Conservation (phyloP, 306 rosid species). For the Trichosanthes cucumerina region DNA sequence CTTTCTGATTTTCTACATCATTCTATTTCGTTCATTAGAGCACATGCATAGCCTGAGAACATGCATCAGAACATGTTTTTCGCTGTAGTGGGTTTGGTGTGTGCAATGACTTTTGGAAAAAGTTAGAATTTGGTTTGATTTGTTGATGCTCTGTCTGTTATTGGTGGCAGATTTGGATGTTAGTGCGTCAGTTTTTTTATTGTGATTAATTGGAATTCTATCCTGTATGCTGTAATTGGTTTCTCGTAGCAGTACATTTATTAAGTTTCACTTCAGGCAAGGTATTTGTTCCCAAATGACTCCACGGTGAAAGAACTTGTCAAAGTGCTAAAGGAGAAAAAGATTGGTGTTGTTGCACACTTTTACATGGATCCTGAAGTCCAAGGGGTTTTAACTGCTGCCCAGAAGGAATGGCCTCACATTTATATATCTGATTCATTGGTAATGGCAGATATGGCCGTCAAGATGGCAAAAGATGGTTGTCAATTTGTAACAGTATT, state of each 20-base stretch:
- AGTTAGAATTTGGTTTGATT: not conserved
- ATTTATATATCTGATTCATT: slow-evolving; percentile 90
- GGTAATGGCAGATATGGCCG: slow-evolving; percentile 95
- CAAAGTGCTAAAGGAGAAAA: slow-evolving; percentile 61
- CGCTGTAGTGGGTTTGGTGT: not conserved
- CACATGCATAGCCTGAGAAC: not conserved
- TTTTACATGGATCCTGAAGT: slow-evolving; percentile 99
- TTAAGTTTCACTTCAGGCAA: slow-evolving; percentile 56
- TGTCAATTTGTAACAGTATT: slow-evolving; percentile 74
- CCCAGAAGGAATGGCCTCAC: slow-evolving; percentile 95
- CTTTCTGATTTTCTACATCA: not conserved
- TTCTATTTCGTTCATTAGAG: not conserved
- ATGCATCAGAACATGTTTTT: not conserved
- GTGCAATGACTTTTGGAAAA: not conserved
- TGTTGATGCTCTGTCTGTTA: not conserved
- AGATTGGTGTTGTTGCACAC: slow-evolving; percentile 91
- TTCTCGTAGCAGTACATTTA: not conserved
- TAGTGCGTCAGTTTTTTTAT: not conserved
- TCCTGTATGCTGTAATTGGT: not conserved
- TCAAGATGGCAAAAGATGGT: slow-evolving; percentile 81
- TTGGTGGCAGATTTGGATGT: not conserved
- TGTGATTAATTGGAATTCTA: not conserved
- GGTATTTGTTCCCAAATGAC: slow-evolving; percentile 60
- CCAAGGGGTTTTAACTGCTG: slow-evolving; percentile 87
- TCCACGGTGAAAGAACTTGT: slow-evolving; percentile 53